Conservation (phyloP, 1,284 basidiomycete genomes). For the Uromyces viciae-fabae region DNA sequence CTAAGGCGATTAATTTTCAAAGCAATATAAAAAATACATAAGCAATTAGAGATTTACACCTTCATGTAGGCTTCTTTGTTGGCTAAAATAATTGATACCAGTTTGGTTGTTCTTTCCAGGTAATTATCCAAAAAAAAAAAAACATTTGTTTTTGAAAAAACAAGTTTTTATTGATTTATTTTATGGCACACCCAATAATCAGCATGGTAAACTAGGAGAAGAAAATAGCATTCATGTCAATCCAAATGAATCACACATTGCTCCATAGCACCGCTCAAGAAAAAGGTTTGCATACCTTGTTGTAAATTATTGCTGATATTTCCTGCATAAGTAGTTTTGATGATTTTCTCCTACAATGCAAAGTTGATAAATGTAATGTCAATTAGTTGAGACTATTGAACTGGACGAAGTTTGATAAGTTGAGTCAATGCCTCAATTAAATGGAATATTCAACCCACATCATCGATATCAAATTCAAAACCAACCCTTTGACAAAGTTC, state of each 20-base stretch:
- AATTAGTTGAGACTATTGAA: not conserved
- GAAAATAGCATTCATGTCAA: not conserved
- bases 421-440: not conserved
- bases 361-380: not conserved
- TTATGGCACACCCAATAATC: slow-evolving; percentile 18
- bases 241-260: not conserved
- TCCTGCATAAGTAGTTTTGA: slow-evolving; percentile 37
- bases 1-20: not conserved
- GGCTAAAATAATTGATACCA: not conserved
- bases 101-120: not conserved
- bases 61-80: not conserved
- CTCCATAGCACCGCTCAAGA: not conserved
- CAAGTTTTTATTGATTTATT: not conserved
- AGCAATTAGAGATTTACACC: not conserved
- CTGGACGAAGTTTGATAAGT: not conserved
- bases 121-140: not conserved
- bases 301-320: slow-evolving; percentile 30
- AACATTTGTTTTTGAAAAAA: not conserved
- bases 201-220: slow-evolving; percentile 13
- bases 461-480: slow-evolving; percentile 18
- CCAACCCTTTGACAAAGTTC: slow-evolving; percentile 13
- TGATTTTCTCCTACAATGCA: not conserved
- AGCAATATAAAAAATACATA: not conserved
- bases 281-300: slow-evolving; percentile 1
- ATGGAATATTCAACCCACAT: not conserved